These are phyloP conservation scores for Aureobasidium sp. DNA, from an alignment of 2,329 filamentous ascomycete genomes.

Conservation along the genomic window DNA sequence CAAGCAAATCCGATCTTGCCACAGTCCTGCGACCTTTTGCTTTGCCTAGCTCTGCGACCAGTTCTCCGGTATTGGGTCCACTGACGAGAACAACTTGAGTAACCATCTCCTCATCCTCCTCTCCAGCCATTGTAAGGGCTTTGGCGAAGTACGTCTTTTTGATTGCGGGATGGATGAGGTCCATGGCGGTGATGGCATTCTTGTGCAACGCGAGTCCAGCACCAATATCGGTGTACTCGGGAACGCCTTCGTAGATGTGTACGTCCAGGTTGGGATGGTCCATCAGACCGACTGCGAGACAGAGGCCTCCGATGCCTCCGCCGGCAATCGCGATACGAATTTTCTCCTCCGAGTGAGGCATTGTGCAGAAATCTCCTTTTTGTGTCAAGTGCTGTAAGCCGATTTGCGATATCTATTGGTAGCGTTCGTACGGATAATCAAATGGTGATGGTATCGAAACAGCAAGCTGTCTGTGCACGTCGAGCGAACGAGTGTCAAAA, in stretches of 20 bases:
- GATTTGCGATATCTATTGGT: background rate
- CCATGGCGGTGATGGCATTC: conserved; percentile 48
- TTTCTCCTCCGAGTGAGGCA: conserved; percentile 17
- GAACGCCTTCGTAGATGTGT: conserved; percentile 45
- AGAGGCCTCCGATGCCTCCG: conserved; percentile 47
- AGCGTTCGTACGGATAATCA: background rate
- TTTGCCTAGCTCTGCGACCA: conserved; percentile 32
- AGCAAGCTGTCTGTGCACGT: background rate
- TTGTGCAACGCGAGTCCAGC: conserved; percentile 46
- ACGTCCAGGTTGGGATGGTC: conserved; percentile 38
- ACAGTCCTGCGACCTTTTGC: conserved; percentile 32
- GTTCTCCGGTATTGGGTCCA: conserved; percentile 34
- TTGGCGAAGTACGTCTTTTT: conserved; percentile 44
- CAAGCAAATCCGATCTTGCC: conserved; percentile 45
- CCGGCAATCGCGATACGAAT: conserved; percentile 43
- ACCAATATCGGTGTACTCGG: conserved; percentile 42
- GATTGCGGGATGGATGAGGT: conserved; percentile 27
- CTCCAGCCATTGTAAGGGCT: conserved; percentile 41
- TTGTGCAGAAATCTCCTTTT: background rate
- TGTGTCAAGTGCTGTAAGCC: background rate
- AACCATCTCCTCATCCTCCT: conserved; percentile 28
- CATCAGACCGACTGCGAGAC: conserved; percentile 41
- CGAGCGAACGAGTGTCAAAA: background rate
- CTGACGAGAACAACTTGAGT: conserved; percentile 30
- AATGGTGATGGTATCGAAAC: background rate